phyloP scores from a whole-genome alignment of 495 filamentous ascomycete species.

The Chaetomium fimeti region DNA sequence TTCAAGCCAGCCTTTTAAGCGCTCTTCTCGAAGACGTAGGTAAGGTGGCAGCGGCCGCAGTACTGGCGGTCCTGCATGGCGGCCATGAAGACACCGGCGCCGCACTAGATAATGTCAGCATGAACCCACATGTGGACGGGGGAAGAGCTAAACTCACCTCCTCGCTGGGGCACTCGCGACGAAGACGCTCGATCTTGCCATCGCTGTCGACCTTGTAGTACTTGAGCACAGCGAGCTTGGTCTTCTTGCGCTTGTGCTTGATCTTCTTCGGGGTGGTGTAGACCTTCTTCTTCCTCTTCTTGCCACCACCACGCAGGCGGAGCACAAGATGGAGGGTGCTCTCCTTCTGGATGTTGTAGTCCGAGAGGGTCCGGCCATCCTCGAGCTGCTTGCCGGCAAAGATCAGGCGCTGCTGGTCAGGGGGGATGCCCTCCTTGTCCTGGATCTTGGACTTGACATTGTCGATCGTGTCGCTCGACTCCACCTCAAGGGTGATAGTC shows the following conservation, averaged over 20 bases:
- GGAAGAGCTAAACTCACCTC: constrained; percentile 61
- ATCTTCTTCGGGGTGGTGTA: constrained; percentile 99
- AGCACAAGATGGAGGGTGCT: constrained; percentile 98
- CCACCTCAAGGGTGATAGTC: constrained; percentile 99
- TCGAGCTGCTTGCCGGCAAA: constrained; percentile 99
- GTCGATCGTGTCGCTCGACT: constrained; percentile 99
- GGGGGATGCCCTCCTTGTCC: constrained; percentile 99
- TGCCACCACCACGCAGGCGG: constrained; percentile 92
- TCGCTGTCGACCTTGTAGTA: constrained; percentile 99
- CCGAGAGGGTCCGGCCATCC: constrained; percentile 96
- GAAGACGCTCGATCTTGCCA: constrained; percentile 99
- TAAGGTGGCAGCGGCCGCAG: constrained; percentile 98
- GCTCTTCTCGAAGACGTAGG: constrained; percentile 96
- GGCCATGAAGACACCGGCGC: constrained; percentile 99
- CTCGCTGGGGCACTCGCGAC: constrained; percentile 90
- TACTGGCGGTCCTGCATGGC: constrained; percentile 99
- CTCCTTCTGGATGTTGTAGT: constrained; percentile 99
- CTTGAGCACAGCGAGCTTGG: constrained; percentile 99
- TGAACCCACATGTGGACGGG: neutral
- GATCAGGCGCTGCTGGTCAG: constrained; percentile 99
- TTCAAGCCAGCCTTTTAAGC: constrained; percentile 25
- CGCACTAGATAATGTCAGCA: constrained; percentile 63
- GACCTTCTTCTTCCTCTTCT: constrained; percentile 99
- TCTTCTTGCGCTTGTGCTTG: constrained; percentile 99
- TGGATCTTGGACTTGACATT: constrained; percentile 94